phyloP scores from a whole-genome alignment of 352 stramenopile species.

The Nothophytophthora sp. region DNA sequence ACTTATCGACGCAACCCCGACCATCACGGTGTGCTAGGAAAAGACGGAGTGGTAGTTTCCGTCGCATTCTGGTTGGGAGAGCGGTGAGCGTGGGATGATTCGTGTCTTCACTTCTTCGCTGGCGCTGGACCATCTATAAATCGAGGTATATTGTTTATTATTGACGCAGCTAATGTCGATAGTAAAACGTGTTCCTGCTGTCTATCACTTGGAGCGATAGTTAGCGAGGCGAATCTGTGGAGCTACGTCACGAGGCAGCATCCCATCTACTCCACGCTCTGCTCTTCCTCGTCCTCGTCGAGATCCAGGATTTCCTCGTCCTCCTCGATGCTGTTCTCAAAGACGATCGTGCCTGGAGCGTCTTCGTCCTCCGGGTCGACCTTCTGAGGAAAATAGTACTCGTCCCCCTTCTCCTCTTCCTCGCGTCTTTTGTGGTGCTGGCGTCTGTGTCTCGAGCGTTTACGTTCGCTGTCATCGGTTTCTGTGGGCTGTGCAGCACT shows the following conservation, averaged over 20 bases:
- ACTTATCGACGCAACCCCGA: background rate
- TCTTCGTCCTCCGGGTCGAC: conserved; percentile 19
- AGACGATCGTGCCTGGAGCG: conserved; percentile 34
- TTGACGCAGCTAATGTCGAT: no score
- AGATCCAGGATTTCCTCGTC: conserved; percentile 61
- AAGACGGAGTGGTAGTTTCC: no score
- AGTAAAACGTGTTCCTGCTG: conserved; percentile 6
- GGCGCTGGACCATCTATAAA: no score
- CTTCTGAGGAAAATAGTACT: conserved; percentile 45
- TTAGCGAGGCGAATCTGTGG: no score
- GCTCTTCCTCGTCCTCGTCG: conserved; percentile 37
- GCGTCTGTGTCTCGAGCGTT: conserved; percentile 2
- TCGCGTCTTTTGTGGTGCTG: conserved; percentile 16
- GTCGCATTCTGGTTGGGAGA: conserved; percentile 10
- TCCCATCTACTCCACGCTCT: background rate
- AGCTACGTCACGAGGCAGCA: no score
- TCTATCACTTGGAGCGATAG: no score
- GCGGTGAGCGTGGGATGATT: no score
- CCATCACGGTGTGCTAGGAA: background rate
- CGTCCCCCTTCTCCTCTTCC: conserved; percentile 40
- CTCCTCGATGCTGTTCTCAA: conserved; percentile 41
- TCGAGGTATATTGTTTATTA: no score
- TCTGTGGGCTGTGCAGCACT: conserved; percentile 12
- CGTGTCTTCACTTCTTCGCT: no score
- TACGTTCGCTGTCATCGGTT: conserved; percentile 4